Conservation (phyloP, 1,284 basidiomycete genomes). For the Gomphus bonarii region DNA sequence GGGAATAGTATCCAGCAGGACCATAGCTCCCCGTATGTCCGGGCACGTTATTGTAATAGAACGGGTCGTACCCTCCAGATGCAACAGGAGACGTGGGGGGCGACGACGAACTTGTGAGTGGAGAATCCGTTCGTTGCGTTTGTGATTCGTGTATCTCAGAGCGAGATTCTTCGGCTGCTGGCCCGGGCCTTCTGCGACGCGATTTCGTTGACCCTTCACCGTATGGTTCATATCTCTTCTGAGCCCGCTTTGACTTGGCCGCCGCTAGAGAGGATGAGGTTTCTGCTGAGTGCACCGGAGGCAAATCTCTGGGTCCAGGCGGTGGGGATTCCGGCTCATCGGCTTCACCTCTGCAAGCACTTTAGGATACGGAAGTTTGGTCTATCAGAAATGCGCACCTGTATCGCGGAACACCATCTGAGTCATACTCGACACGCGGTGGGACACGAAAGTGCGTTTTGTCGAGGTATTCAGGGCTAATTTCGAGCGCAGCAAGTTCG, state of each 20-base stretch:
- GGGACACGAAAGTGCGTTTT: constrained; percentile 87
- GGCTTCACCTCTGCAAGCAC: constrained; percentile 41
- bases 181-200: not conserved
- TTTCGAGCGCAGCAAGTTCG: constrained; percentile 78
- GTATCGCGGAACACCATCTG: constrained; percentile 76
- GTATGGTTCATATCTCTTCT: constrained; percentile 47
- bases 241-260: not conserved
- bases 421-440: constrained; percentile 76
- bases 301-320: not conserved
- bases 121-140: not conserved
- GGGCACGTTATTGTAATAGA: not conserved
- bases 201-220: constrained; percentile 19
- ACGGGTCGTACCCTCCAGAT: not conserved
- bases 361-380: constrained; percentile 8
- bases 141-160: not conserved
- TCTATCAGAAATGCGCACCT: constrained; percentile 24
- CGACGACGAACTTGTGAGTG: not conserved
- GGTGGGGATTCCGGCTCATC: constrained; percentile 41
- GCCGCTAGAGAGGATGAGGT: not conserved
- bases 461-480: constrained; percentile 83
- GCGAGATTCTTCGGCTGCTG: not conserved
- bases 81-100: not conserved
- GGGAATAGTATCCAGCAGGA: not conserved
- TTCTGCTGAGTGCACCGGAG: not conserved
- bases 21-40: not conserved